These are phyloP conservation scores for Boletellus dicymbophilus DNA, from an alignment of 1,284 basidiomycete species.

Conservation along the genomic window DNA sequence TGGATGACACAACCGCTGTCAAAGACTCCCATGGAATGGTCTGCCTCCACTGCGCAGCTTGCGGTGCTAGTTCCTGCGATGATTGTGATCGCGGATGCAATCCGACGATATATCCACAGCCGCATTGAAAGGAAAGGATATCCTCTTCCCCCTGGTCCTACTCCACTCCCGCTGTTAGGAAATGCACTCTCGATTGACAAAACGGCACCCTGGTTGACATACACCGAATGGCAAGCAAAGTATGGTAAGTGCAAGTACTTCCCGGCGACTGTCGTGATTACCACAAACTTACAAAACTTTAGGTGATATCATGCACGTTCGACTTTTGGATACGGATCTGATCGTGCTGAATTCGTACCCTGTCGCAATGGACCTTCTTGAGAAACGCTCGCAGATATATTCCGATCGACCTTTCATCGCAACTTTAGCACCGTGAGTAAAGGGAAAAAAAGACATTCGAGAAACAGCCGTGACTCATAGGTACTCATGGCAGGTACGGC, in stretches of 20 bases:
- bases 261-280: no score
- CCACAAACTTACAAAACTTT: no score
- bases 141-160: constrained; percentile 11
- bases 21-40: not conserved
- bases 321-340: not conserved
- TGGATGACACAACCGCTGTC: no score
- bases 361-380: constrained; percentile 2
- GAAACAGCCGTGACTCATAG: not conserved
- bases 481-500: no score
- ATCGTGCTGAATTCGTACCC: constrained; percentile 4
- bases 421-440: constrained; percentile 2
- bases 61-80: not conserved
- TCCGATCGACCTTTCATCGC: constrained; percentile 9
- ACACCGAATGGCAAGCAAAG: not conserved
- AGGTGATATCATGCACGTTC: constrained; percentile 8
- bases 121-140: not conserved
- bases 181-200: not conserved
- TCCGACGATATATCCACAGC: not conserved
- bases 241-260: not conserved
- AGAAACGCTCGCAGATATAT: constrained; percentile 8
- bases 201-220: not conserved
- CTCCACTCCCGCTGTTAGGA: constrained; percentile 12
- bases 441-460: not conserved
- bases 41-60: not conserved
- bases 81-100: not conserved